A percentile compares a stretch with the other conserved stretches of the same genome.
phyloP scores from a whole-genome alignment of 331 rosid genomes.

The Cydonia oblonga region DNA sequence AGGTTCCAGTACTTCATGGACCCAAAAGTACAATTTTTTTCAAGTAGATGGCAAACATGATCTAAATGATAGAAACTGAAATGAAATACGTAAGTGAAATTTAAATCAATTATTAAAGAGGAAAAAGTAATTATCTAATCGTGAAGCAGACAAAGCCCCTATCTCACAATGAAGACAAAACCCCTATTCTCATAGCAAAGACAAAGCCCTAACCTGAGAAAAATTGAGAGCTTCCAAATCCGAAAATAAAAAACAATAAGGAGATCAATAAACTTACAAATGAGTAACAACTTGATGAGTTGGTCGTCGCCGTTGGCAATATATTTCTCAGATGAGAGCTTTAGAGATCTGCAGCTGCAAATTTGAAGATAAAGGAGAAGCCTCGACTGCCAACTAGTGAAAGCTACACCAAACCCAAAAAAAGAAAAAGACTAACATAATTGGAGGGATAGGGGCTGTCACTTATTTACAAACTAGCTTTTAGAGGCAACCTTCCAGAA shows the following conservation, averaged over 20 bases:
- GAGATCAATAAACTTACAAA: neutral
- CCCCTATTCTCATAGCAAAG: neutral
- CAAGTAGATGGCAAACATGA: neutral
- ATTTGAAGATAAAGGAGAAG: neutral
- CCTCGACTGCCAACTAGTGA: neutral
- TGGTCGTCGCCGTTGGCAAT: neutral
- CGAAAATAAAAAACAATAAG: neutral
- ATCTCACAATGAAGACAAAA: neutral
- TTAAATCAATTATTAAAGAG: neutral
- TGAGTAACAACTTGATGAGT: neutral
- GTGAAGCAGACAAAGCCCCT: neutral
- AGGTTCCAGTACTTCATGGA: neutral
- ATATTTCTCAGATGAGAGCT: neutral
- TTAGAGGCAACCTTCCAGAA: neutral
- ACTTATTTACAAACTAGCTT: neutral
- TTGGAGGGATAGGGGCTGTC: neutral
- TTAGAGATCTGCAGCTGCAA: neutral
- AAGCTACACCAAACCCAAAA: neutral
- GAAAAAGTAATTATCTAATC: neutral
- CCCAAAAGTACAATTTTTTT: neutral
- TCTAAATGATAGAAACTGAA: neutral
- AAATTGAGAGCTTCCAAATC: neutral
- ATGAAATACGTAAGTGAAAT: neutral
- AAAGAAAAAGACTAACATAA: neutral
- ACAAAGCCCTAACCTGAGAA: neutral